Base-by-base conservation (phyloP, 495 filamentous ascomycete species). In the Diplogelasinospora grovesii region DNA sequence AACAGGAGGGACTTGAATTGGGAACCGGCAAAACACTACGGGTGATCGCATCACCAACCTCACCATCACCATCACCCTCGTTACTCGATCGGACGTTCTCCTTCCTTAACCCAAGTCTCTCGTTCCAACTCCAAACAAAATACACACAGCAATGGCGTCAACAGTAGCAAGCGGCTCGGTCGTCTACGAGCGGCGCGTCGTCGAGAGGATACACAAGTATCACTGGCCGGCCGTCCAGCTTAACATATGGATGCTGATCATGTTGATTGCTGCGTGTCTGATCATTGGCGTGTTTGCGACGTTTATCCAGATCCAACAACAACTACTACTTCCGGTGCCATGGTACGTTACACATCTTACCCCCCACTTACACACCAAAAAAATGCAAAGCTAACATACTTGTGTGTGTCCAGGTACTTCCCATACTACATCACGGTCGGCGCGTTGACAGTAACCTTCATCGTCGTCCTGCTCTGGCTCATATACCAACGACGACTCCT, bases 211-310 rank as follows among this genome's bases (percentile, higher is more conserved):
- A 22, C 78, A 83, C 45, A 78, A 75, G 45, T 96, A 95, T 72
- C 82, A 82, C 73, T 99, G 92, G 92, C 93, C 93, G 2, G 86
- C 93, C 53, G 65, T 85, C 41, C 86, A 93, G 59, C 76, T 99
- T 39, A 94, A 94, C 59, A 65, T 96, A 49, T 95, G 93, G 85
- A 81, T 93, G 48, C 71, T 97, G 48, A 73, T 93, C 50, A 88
- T 96, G 68, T 70, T 97, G 1, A 77, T 82, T 1, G 79, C 83
- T 5, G 81, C 82, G 1, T 75, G 82, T 43, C 81, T 80, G 41
- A 84, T 89, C 33, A 74, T 97, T 18, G 93, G 90, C 8, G 77
- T 95, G n/a, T 89, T 88, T 56, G 73, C 82, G 5, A 81, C 79
- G 48, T 95, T 99, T 50, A 83, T 95, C 58, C 57, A 72, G 13